phyloP scores from a whole-genome alignment of 2,329 filamentous ascomycete genomes.

The Hypoxylon sp. region DNA sequence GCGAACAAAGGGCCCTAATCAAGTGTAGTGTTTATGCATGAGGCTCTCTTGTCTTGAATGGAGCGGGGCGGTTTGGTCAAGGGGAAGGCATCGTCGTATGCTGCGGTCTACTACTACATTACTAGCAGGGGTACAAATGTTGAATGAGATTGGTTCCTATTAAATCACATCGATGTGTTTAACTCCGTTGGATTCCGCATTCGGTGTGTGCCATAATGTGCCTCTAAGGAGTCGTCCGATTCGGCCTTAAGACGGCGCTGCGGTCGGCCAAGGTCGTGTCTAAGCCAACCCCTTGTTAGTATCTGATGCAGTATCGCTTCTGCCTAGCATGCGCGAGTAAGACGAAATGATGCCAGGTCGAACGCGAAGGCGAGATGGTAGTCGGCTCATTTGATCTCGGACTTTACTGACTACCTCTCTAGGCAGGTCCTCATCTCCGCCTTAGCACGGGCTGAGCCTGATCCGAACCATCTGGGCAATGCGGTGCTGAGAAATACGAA shows the following conservation, averaged over 20 bases:
- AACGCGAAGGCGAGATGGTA: no score
- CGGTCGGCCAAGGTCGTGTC: background rate
- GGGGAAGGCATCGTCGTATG: constrained; percentile 26
- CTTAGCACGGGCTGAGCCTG: no score
- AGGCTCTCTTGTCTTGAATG: constrained; percentile 30
- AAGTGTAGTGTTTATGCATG: constrained; percentile 12
- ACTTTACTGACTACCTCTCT: no score
- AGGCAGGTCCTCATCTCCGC: no score
- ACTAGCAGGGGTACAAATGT: constrained; percentile 25
- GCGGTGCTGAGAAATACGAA: background rate
- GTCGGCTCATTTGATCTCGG: no score
- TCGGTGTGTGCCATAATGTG: background rate
- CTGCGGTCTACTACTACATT: constrained; percentile 20
- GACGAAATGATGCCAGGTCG: no score
- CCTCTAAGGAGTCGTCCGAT: background rate
- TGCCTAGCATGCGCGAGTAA: no score
- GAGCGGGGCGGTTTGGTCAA: constrained; percentile 28
- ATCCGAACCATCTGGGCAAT: no score
- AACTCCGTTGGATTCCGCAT: background rate
- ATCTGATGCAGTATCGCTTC: no score
- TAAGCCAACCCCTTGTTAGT: background rate
- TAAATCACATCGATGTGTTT: background rate
- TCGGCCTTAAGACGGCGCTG: no score
- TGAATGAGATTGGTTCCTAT: constrained; percentile 34
- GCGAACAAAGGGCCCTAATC: constrained; percentile 22